These are phyloP conservation scores for Cochlearia excelsa DNA, from an alignment of 345 rosid species.

Conservation along the genomic window DNA sequence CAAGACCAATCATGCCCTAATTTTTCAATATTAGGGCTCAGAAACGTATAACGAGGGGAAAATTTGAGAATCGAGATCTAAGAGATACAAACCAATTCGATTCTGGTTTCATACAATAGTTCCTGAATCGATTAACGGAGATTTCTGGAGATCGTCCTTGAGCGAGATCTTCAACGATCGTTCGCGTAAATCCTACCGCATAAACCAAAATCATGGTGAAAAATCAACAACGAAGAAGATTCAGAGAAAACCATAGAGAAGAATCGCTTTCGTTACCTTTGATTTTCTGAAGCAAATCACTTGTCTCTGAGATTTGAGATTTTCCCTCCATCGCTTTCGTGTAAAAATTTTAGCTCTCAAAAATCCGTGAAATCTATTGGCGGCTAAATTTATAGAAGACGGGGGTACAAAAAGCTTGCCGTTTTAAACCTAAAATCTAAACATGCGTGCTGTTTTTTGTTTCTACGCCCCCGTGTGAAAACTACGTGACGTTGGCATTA, in stretches of 20 bases:
- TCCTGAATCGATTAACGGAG: conserved; percentile 53
- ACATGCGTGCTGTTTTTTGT: conserved; percentile 24
- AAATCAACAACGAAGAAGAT: background rate
- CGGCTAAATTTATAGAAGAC: background rate
- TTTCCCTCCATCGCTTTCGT: conserved; percentile 61
- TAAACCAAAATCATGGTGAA: background rate
- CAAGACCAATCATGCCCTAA: background rate
- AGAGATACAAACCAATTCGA: conserved; percentile 48
- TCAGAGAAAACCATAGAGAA: background rate
- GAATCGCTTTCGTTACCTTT: conserved; percentile 40
- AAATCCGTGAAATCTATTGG: background rate
- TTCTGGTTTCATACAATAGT: conserved; percentile 50
- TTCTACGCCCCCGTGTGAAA: background rate
- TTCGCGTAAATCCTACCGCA: conserved; percentile 52
- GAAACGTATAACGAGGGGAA: background rate
- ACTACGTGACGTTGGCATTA: conserved; percentile 8
- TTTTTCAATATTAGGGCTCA: background rate
- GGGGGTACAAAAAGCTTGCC: conserved; percentile 14
- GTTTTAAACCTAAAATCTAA: background rate
- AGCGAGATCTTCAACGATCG: conserved; percentile 50
- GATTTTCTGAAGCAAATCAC: conserved; percentile 48
- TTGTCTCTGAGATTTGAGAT: conserved; percentile 23
- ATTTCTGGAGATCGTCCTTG: conserved; percentile 50
- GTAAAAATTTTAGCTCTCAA: background rate
- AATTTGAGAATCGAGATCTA: conserved; percentile 1